These are phyloP conservation scores for Saccharomycopsis sp. DNA, from an alignment of 805 yeast genomes.

Conservation along the genomic window DNA sequence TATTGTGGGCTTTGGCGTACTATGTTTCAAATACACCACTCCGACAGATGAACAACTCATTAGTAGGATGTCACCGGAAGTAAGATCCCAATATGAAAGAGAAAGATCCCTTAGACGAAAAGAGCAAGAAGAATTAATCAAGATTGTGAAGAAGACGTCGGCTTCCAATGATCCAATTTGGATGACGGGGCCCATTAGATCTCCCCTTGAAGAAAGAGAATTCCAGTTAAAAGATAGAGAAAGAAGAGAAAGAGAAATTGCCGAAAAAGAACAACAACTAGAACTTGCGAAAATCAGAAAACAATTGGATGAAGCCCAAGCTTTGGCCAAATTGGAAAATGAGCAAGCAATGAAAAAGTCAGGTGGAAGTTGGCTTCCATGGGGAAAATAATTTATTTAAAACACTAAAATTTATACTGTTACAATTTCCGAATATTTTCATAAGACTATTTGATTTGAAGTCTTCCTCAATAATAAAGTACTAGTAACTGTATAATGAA, in stretches of 20 bases:
- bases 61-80: conserved; percentile 69
- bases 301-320: conserved; percentile 28
- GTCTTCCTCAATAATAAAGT: too few species aligned
- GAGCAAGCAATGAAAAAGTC: conserved; percentile 24
- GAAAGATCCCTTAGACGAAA: conserved; percentile 49
- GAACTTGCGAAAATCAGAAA: conserved; percentile 33
- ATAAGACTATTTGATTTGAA: too few species aligned
- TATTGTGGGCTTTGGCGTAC: conserved; percentile 62
- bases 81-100: conserved; percentile 62
- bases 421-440: too few species aligned
- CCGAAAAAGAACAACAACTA: conserved; percentile 30
- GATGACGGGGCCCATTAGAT: conserved; percentile 61
- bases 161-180: conserved; percentile 70
- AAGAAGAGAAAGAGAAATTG: conserved; percentile 37
- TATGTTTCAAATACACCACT: conserved; percentile 60
- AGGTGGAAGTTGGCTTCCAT: conserved; percentile 26
- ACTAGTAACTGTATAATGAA: too few species aligned
- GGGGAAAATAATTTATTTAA: conserved; percentile 8
- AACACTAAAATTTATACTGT: too few species aligned
- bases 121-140: conserved; percentile 64
- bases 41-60: conserved; percentile 81
- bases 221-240: conserved; percentile 31
- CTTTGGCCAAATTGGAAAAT: conserved; percentile 23
- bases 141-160: conserved; percentile 52
- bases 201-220: conserved; percentile 51